These are phyloP conservation scores for Austroboletus eburneus DNA, from an alignment of 768 basidiomycete genomes.

Conservation along the genomic window DNA sequence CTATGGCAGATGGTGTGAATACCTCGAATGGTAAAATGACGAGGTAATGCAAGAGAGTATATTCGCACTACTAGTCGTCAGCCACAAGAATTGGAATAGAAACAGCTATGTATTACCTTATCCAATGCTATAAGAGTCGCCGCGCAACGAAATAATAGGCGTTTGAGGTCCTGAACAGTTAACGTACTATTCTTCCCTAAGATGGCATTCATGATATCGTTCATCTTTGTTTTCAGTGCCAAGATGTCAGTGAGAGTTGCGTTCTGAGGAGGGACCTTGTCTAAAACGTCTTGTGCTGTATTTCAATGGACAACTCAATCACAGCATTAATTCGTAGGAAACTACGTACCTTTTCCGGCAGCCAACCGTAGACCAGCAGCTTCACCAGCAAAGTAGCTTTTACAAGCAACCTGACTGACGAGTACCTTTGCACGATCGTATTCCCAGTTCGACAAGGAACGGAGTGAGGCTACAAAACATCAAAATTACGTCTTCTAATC, in stretches of 20 bases:
- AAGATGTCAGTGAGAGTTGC: slow-evolving; percentile 60
- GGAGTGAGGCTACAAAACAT: slow-evolving; percentile 46
- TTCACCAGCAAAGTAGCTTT: slow-evolving; percentile 88
- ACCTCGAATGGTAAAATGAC: slow-evolving; percentile 87
- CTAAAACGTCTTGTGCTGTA: slow-evolving; percentile 54
- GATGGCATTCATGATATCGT: slow-evolving; percentile 62
- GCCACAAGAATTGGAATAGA: neutral
- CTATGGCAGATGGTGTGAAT: slow-evolving; percentile 80
- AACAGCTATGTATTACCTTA: slow-evolving; percentile 41
- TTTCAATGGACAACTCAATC: slow-evolving; percentile 1
- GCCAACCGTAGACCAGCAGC: slow-evolving; percentile 75
- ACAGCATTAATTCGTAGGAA: neutral
- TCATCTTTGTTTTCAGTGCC: slow-evolving; percentile 65
- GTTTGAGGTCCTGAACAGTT: slow-evolving; percentile 77
- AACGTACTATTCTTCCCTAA: slow-evolving; percentile 66
- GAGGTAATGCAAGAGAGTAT: slow-evolving; percentile 80
- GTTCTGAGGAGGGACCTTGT: slow-evolving; percentile 55
- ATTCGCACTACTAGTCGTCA: slow-evolving; percentile 60
- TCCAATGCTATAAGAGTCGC: slow-evolving; percentile 69
- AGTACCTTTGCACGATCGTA: slow-evolving; percentile 80
- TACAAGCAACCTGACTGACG: slow-evolving; percentile 82
- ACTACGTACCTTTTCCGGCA: slow-evolving; percentile 52
- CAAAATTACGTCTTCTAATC: neutral
- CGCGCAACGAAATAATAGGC: slow-evolving; percentile 83
- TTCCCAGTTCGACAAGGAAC: slow-evolving; percentile 56